Conservation (phyloP, 495 filamentous ascomycete species). For the Neurospora sp. region DNA sequence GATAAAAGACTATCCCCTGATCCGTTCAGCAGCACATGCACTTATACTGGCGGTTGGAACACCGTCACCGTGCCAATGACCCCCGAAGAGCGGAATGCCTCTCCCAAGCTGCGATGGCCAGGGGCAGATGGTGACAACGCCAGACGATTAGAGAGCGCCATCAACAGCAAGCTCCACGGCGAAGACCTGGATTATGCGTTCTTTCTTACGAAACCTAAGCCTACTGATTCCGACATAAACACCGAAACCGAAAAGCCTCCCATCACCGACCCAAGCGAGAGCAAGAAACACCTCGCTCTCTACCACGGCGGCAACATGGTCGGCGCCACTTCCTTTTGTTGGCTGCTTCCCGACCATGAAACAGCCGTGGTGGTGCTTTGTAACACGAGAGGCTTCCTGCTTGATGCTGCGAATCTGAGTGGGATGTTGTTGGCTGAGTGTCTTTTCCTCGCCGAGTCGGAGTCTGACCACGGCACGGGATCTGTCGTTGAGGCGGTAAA, state of each 20-base stretch:
- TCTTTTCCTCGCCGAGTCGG: neutral
- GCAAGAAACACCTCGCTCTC: constrained; percentile 4
- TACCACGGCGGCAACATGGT: constrained; percentile 19
- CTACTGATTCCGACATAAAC: neutral
- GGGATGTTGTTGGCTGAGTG: constrained; percentile 8
- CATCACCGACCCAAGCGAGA: neutral
- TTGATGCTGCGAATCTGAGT: constrained; percentile 12
- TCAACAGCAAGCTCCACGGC: neutral
- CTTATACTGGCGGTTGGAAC: constrained; percentile 10
- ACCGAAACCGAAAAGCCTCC: neutral
- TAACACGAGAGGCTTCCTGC: constrained; percentile 9
- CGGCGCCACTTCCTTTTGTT: constrained; percentile 12
- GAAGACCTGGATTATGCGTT: neutral
- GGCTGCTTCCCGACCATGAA: constrained; percentile 1
- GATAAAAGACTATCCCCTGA: neutral
- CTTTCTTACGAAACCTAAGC: neutral
- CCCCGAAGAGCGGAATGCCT: neutral
- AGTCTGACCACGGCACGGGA: neutral
- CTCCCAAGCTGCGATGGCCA: constrained; percentile 5
- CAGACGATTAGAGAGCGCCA: neutral
- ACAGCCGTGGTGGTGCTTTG: constrained; percentile 12
- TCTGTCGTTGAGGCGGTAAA: neutral
- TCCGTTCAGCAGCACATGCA: neutral
- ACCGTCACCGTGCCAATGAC: constrained; percentile 1
- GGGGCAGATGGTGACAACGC: constrained; percentile 13